Base-by-base conservation (phyloP, 2,329 filamentous ascomycete genomes). In the Boeremia lycopersici region DNA sequence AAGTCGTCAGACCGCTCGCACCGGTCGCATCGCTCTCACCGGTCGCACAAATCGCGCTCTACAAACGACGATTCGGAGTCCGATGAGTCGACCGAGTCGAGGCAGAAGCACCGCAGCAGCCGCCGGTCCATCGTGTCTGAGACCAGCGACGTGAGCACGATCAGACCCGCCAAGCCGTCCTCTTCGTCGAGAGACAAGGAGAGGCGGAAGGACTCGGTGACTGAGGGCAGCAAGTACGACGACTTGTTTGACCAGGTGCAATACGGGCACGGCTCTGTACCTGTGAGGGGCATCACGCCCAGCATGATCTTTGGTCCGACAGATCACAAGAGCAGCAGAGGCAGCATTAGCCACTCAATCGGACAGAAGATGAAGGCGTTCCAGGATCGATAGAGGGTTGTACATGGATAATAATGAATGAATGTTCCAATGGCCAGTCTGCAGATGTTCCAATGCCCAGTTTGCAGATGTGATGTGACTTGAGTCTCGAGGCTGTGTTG, bases 321-420 rank as follows among this genome's bases (percentile, higher is more conserved):
- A 35, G 67, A 70, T 53, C 69, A 65, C n/a, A 63, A 67, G 53
- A 74, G 67, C 50, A 73, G 69, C 50, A 73, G 69, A 64, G 75
- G 69, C 59, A 64, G 74, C 42, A 66, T 73, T 29, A 75, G 65
- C 38, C 72, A 68, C 58, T 63, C 63, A 39, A 58, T 68, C 50
- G 70, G 65, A 36, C 69, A 73, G 63, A 71, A 65, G 66, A 45
- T 69, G 55, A 68, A 62, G 45, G 51, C 63, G 45, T 73, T 70
- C 53, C 69, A 71, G 59, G 33, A 30, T 9, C 29, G 44, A 6
- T 35, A 34, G 45, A 15, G 8, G 23, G 15, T 28, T 12, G 36
- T 13, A 25, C 6, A 17, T 23, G 10, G 19, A 25, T 38, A 6
- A 7, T 17, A 25, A 38, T 38, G 13, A 17, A 38, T 9, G 7